Conservation (phyloP, 1,284 basidiomycete species). For the Xerocomus nothofagi region DNA sequence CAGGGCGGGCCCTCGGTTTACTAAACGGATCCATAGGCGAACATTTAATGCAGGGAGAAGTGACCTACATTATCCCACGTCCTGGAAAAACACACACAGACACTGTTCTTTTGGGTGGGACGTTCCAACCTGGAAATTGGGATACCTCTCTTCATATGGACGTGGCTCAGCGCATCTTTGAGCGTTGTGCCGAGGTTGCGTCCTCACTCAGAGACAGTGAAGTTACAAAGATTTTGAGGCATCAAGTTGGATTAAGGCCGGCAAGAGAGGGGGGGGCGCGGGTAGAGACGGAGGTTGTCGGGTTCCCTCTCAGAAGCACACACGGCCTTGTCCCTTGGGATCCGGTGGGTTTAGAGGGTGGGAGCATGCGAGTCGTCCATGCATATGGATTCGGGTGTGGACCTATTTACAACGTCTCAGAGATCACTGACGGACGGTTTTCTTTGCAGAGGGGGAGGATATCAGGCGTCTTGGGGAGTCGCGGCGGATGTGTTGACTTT, state of each 20-base stretch:
- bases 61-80: slow-evolving; percentile 58
- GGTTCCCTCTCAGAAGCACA: slow-evolving; percentile 37
- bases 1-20: background rate
- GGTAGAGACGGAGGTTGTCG: slow-evolving; percentile 52
- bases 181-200: slow-evolving; percentile 40
- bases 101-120: slow-evolving; percentile 55
- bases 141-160: slow-evolving; percentile 47
- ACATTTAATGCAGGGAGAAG: slow-evolving; percentile 19
- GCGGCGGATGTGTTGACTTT: slow-evolving; percentile 44
- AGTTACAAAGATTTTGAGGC: slow-evolving; percentile 47
- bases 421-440: background rate
- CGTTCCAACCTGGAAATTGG: slow-evolving; percentile 49
- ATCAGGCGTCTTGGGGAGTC: slow-evolving; percentile 55
- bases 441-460: slow-evolving; percentile 46
- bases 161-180: slow-evolving; percentile 46
- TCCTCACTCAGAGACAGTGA: slow-evolving; percentile 39
- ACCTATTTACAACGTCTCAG: background rate
- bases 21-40: slow-evolving; percentile 16
- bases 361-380: slow-evolving; percentile 52
- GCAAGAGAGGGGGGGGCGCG: slow-evolving; percentile 56
- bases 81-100: slow-evolving; percentile 35
- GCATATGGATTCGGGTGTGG: slow-evolving; percentile 64
- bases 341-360: slow-evolving; percentile 18
- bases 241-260: slow-evolving; percentile 66
- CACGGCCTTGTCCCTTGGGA: slow-evolving; percentile 34